Evolutionary conservation across 192 early-diverging fungal species (phyloP).

Genomic region (Gryganskiella cystojenkinii): DNA sequence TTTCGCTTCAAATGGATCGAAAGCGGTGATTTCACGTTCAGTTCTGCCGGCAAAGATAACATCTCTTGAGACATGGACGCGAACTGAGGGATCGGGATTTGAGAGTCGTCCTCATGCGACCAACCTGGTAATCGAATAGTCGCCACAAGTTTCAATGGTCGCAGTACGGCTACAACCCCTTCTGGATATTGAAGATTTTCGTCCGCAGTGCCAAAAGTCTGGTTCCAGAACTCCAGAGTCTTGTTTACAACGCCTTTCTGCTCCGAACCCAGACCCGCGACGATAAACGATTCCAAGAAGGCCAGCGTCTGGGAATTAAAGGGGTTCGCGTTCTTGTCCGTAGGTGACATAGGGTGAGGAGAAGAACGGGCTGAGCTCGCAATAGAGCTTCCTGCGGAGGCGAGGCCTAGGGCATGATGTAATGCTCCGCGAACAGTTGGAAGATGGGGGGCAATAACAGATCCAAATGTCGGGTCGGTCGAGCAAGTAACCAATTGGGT

Average conservation of each 20-base stretch:
- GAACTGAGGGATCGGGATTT: slow-evolving; percentile 19
- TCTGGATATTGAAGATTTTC: slow-evolving; percentile 13
- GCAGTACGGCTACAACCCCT: slow-evolving; percentile 14
- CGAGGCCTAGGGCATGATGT: background rate
- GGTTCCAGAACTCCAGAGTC: slow-evolving; percentile 40
- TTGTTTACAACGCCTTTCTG: slow-evolving; percentile 19
- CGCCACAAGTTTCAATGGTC: slow-evolving; percentile 28
- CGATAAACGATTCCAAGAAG: slow-evolving; percentile 3
- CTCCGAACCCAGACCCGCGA: slow-evolving; percentile 25
- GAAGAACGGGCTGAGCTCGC: background rate
- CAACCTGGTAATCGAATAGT: slow-evolving; percentile 28
- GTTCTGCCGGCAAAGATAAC: slow-evolving; percentile 20
- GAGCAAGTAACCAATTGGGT: slow-evolving; percentile 6
- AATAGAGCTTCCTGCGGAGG: background rate
- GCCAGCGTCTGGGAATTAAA: slow-evolving; percentile 16
- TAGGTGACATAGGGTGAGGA: background rate
- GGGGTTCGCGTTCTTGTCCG: background rate
- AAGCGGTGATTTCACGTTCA: background rate
- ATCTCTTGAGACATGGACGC: slow-evolving; percentile 33
- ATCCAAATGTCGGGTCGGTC: slow-evolving; percentile 14
- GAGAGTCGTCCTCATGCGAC: slow-evolving; percentile 16
- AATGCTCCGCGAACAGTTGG: slow-evolving; percentile 22
- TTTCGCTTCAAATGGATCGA: slow-evolving; percentile 22
- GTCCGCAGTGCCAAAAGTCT: slow-evolving; percentile 17
- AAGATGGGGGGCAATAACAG: slow-evolving; percentile 4